These are phyloP conservation scores for Trametes cingulata DNA, from an alignment of 768 basidiomycete genomes.

Conservation along the genomic window DNA sequence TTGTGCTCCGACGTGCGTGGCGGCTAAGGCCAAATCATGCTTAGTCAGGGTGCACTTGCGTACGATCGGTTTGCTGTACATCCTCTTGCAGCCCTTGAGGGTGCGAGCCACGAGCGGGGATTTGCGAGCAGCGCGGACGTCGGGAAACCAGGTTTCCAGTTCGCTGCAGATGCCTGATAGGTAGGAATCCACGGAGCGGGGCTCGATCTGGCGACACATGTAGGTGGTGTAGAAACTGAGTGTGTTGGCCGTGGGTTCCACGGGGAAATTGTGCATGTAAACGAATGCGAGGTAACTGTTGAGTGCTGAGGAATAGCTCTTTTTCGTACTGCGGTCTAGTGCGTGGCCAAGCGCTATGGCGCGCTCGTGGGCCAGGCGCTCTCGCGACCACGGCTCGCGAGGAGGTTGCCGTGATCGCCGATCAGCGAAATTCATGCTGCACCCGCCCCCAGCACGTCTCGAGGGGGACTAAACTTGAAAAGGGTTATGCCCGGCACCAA, in stretches of 20 bases:
- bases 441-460: conserved; percentile 26
- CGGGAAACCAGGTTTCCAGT: conserved; percentile 35
- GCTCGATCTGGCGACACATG: conserved; percentile 40
- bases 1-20: no score
- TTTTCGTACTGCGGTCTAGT: conserved; percentile 27
- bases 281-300: conserved; percentile 42
- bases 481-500: not conserved
- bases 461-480: conserved; percentile 22
- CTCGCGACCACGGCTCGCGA: conserved; percentile 36
- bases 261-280: conserved; percentile 32
- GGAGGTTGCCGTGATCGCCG: conserved; percentile 34
- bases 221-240: conserved; percentile 38
- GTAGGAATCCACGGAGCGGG: conserved; percentile 37
- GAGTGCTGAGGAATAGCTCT: conserved; percentile 36
- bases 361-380: conserved; percentile 35
- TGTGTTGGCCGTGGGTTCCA: conserved; percentile 40
- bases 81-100: conserved; percentile 33
- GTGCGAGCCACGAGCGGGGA: conserved; percentile 32
- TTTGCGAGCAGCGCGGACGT: conserved; percentile 23
- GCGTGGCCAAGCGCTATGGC: conserved; percentile 35
- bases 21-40: conserved; percentile 13
- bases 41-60: conserved; percentile 33
- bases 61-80: conserved; percentile 17
- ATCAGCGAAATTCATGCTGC: conserved; percentile 17
- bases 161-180: conserved; percentile 40